Evolutionary conservation across 2,329 filamentous ascomycete species (phyloP).

Genomic region (Aspergillus sojae): DNA sequence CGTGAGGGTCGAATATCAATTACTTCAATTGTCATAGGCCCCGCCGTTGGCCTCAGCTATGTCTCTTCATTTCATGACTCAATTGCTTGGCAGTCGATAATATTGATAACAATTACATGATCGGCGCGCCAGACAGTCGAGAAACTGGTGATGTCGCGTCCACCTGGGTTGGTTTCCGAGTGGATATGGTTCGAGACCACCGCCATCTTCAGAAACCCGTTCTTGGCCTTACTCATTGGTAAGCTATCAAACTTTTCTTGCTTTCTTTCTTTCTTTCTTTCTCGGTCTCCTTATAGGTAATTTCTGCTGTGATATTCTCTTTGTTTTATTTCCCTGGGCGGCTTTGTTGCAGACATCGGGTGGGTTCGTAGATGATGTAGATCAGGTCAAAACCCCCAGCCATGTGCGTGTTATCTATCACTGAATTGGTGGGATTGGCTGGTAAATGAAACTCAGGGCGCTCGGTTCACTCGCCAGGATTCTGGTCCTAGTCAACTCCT

Average conservation of each 20-base stretch:
- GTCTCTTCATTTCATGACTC: neutral
- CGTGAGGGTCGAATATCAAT: neutral
- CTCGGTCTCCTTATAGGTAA: neutral
- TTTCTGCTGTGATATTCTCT: neutral
- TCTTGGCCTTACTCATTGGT: neutral
- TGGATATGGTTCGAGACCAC: neutral
- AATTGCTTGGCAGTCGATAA: neutral
- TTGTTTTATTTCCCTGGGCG: neutral
- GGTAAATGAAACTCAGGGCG: neutral
- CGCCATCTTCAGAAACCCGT: neutral
- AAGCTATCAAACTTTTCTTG: neutral
- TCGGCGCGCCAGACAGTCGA: neutral
- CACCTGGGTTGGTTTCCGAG: neutral
- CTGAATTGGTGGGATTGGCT: constrained; percentile 4
- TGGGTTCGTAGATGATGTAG: neutral
- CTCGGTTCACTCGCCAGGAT: neutral
- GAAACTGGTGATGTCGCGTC: constrained; percentile 4
- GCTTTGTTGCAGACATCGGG: neutral
- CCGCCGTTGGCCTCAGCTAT: neutral
- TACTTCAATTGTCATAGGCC: constrained; percentile 1
- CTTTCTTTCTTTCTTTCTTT: neutral
- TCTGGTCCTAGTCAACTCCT: neutral
- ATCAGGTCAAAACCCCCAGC: neutral
- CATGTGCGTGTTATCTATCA: constrained; percentile 7
- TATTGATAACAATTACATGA: constrained; percentile 2